Conservation (phyloP, 148 eudicot species). For the Vaccinium corymbosum region DNA sequence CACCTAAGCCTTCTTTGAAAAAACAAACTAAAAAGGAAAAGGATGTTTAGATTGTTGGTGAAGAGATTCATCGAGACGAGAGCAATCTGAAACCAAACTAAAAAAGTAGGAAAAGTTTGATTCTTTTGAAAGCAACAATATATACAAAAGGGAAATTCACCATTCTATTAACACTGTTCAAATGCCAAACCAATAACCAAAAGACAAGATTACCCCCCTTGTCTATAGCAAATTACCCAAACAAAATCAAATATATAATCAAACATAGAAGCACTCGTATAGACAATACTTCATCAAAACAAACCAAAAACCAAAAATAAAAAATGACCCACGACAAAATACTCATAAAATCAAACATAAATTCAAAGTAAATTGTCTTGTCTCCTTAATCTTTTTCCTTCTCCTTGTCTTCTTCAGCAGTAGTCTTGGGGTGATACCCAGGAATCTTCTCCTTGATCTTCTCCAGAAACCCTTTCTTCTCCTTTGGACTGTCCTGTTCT, state of each 20-base stretch:
- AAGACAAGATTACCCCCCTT: not conserved
- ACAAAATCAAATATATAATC: not conserved
- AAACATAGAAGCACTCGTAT: not conserved
- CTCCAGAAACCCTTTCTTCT: not conserved
- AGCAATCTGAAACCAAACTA: no score
- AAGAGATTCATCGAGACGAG: no score
- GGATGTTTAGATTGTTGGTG: no score
- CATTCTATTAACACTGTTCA: no score
- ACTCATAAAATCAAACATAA: not conserved
- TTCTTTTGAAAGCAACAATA: not conserved
- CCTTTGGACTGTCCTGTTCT: not conserved
- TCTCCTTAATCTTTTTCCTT: not conserved
- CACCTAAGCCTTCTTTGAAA: no score
- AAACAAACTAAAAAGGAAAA: no score
- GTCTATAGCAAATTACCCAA: not conserved
- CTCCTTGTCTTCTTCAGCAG: not conserved
- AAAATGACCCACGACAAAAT: not conserved
- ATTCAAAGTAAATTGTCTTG: not conserved
- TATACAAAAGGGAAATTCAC: no score
- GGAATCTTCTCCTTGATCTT: conserved; percentile 5
- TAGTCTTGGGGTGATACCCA: not conserved
- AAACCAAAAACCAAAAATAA: not conserved
- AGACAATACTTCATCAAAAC: not conserved
- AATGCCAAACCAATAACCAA: not conserved
- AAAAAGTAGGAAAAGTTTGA: not conserved